Evolutionary conservation across 345 rosid species (phyloP).

Genomic region (Noccaea bulbosa): DNA sequence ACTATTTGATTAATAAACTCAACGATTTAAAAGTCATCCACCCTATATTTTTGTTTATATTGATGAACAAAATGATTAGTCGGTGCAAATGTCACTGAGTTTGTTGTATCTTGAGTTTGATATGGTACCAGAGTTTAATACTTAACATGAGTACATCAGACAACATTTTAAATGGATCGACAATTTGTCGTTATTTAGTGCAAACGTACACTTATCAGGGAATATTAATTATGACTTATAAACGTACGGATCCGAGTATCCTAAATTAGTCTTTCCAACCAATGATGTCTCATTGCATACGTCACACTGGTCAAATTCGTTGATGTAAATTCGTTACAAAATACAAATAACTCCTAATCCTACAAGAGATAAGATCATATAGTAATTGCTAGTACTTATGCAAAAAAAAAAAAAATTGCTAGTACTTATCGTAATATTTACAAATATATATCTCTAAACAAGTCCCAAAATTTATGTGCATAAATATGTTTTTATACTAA

Average conservation of each 20-base stretch:
- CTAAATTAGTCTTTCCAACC: neutral
- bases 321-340: neutral
- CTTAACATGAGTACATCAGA: neutral
- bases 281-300: constrained; percentile 11
- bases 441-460: neutral
- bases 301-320: constrained; percentile 28
- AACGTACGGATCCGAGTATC: constrained; percentile 27
- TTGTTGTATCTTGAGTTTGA: neutral
- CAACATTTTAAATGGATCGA: neutral
- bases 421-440: neutral
- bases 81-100: neutral
- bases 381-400: too few species aligned
- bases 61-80: constrained; percentile 8
- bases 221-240: constrained; percentile 7
- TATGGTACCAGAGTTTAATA: neutral
- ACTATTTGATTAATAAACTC: neutral
- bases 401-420: too few species aligned
- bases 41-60: neutral
- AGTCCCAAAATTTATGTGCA: neutral
- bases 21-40: neutral
- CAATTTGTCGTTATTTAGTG: neutral
- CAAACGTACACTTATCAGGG: constrained; percentile 20
- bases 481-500: too few species aligned
- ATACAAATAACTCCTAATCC: neutral
- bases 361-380: too few species aligned